These are phyloP conservation scores for Pythium phragmiticola DNA, from an alignment of 352 stramenopile genomes.

Conservation along the genomic window DNA sequence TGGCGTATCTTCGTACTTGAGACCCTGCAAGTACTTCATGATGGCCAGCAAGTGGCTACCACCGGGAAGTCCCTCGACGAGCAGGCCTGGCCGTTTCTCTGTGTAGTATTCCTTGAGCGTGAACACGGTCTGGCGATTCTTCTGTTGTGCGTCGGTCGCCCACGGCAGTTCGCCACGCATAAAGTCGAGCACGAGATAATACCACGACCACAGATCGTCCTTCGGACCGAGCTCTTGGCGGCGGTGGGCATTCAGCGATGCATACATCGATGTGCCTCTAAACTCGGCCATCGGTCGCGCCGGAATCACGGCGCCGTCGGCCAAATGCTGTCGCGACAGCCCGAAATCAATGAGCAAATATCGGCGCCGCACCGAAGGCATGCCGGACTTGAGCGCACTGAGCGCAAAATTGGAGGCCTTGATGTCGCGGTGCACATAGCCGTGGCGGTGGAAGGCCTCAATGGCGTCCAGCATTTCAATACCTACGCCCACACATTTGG, in stretches of 20 bases:
- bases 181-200: conserved; percentile 89
- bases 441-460: conserved; percentile 81
- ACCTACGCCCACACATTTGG: conserved; percentile 68
- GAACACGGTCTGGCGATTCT: conserved; percentile 81
- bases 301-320: conserved; percentile 61
- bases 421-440: conserved; percentile 88
- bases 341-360: conserved; percentile 89
- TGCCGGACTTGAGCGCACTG: conserved; percentile 39
- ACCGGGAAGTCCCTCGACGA: conserved; percentile 74
- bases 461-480: conserved; percentile 89
- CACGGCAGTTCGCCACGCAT: conserved; percentile 83
- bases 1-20: conserved; percentile 74
- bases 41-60: conserved; percentile 69
- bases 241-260: conserved; percentile 79
- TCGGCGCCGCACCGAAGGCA: conserved; percentile 19
- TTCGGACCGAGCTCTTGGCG: conserved; percentile 79
- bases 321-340: conserved; percentile 73
- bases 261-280: conserved; percentile 88
- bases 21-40: conserved; percentile 70
- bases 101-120: conserved; percentile 84
- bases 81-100: conserved; percentile 57
- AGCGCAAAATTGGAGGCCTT: conserved; percentile 90
- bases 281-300: conserved; percentile 73
- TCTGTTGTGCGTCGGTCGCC: conserved; percentile 78
- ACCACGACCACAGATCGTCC: conserved; percentile 89